Evolutionary conservation across 2,329 filamentous ascomycete species (phyloP).

Genomic region (Lachnellula occidentalis): DNA sequence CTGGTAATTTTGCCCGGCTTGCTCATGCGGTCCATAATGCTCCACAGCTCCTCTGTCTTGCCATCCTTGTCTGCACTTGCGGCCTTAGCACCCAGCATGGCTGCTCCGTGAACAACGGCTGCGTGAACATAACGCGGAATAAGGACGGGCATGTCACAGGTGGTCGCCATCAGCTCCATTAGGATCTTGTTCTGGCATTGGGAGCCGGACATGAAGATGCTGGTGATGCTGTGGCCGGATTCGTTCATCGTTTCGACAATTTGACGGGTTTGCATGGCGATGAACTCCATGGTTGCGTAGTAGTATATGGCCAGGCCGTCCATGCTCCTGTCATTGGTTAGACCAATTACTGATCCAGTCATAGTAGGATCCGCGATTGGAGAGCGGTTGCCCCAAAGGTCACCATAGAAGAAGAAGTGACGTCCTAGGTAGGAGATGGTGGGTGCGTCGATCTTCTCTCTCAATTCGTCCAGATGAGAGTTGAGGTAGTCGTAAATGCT

Average conservation of each 20-base stretch:
- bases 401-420: conserved; percentile 98
- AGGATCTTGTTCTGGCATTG: conserved; percentile 95
- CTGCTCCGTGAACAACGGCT: conserved; percentile 94
- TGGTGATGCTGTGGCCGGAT: conserved; percentile 78
- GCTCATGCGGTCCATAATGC: conserved; percentile 96
- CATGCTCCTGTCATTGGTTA: conserved; percentile 80
- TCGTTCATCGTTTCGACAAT: conserved; percentile 94
- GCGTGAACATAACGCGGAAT: conserved; percentile 93
- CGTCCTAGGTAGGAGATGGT: conserved; percentile 79
- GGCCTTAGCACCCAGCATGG: conserved; percentile 97
- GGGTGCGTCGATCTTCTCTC: conserved; percentile 62
- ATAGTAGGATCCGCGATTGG: conserved; percentile 90
- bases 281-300: conserved; percentile 96
- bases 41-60: conserved; percentile 83
- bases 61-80: conserved; percentile 74
- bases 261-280: conserved; percentile 91
- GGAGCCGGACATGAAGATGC: conserved; percentile 98
- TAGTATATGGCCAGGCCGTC: conserved; percentile 88
- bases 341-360: conserved; percentile 81
- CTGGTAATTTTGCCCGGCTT: conserved; percentile 82
- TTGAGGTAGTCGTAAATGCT: conserved; percentile 97
- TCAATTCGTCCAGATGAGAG: conserved; percentile 73
- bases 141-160: conserved; percentile 85
- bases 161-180: conserved; percentile 85
- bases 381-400: conserved; percentile 93